Base-by-base conservation (phyloP, 306 rosid species). In the Fragaria vesca region DNA sequence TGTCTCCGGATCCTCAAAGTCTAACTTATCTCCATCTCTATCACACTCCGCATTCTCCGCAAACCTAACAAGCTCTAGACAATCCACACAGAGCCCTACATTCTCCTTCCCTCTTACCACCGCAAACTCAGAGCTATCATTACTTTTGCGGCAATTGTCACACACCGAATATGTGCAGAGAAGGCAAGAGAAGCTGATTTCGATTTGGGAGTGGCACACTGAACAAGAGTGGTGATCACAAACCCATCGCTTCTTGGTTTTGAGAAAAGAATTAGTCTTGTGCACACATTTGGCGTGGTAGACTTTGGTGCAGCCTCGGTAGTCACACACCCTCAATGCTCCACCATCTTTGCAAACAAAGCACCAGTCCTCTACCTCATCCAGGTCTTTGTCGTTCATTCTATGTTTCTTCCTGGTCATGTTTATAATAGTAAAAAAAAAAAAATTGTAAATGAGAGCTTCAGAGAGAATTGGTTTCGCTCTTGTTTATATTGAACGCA, bases 171-270 rank as follows among this genome's bases (percentile, higher is more conserved):
- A 58, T 77, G 89, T 88, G 75, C 97, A 93, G 66, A 89, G 81
- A 73, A 91, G 66, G 78, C 98, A 91, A 54, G 68, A 63, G 69
- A 84, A 87, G 74, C 67, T 78, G 0, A 89, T 18, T 8, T 7
- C 1, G 57, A 76, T 71, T 6, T 50, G 72, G 2, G 47, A 77
- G 0, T 47, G 48, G 81, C 98, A 93, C 12, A 1, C 11, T n/a
- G 5, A 55, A 85, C 98, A 93, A 70, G 6, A 74, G 86, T 93
- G 98, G 40, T 89, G 51, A 80, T 93, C 86, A 69, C 97, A 91
- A 71, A 50, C 21, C 96, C 89, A 91, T 4, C 45, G 26, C 17
- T 78, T 40, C 34, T 12, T 78, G 9, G 3, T 63, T 8, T 26
- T 65, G 8, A 71, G 69, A 36, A 11, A 72, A 24, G 84, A 65